A percentile compares a stretch with the other conserved stretches of the same genome.
phyloP scores from a whole-genome alignment of 164 flowering plant genomes.

The Dillenia turbinata region DNA sequence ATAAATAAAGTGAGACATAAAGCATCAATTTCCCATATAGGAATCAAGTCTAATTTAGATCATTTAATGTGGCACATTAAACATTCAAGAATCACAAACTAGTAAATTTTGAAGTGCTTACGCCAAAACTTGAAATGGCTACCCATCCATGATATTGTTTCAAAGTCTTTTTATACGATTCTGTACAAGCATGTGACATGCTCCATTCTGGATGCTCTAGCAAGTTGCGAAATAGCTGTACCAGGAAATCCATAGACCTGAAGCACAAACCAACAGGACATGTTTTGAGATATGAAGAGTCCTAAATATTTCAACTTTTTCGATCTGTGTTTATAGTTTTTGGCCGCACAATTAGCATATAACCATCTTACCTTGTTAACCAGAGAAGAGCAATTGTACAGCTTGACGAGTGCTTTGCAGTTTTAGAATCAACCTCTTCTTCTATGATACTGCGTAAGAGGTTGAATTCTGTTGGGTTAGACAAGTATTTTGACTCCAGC shows the following conservation, averaged over 20 bases:
- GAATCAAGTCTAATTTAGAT: too few relatives aligned
- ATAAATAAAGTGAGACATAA: too few relatives aligned
- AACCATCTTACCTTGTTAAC: slow-evolving; percentile 71
- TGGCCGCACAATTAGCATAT: too few relatives aligned
- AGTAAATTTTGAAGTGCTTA: not conserved
- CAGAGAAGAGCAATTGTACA: slow-evolving; percentile 97
- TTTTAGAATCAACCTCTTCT: slow-evolving; percentile 70
- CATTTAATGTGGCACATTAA: too few relatives aligned
- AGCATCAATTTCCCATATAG: too few relatives aligned
- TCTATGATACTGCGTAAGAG: slow-evolving; percentile 61
- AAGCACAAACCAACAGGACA: slow-evolving; percentile 4
- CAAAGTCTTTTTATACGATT: slow-evolving; percentile 35
- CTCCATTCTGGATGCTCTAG: slow-evolving; percentile 56
- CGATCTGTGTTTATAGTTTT: too few relatives aligned
- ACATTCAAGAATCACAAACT: too few relatives aligned
- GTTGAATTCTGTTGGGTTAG: slow-evolving; percentile 56
- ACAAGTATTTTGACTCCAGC: slow-evolving; percentile 66
- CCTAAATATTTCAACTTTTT: too few relatives aligned
- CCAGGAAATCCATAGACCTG: slow-evolving; percentile 79
- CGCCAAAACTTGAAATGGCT: slow-evolving; percentile 29
- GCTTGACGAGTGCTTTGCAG: slow-evolving; percentile 84
- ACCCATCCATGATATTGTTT: slow-evolving; percentile 56
- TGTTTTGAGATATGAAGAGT: not conserved
- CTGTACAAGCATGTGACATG: slow-evolving; percentile 37
- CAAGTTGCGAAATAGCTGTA: slow-evolving; percentile 51